A percentile compares a stretch with the other conserved stretches of the same genome.
These are phyloP conservation scores for Pachysolen tannophilus DNA, from an alignment of 805 yeast species.

Conservation along the genomic window DNA sequence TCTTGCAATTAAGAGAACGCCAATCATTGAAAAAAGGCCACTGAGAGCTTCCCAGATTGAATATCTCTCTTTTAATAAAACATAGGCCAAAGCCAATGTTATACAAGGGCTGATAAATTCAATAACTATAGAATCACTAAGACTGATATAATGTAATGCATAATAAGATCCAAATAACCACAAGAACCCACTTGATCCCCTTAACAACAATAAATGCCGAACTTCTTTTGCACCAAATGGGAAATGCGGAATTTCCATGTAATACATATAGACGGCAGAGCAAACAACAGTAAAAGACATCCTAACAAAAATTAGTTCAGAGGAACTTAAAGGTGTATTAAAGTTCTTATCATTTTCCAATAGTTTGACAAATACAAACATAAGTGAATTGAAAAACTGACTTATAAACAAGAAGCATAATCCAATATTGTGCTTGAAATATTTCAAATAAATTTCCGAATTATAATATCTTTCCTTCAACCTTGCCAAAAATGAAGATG, in stretches of 20 bases:
- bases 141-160: constrained; percentile 34
- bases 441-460: too few relatives aligned
- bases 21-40: constrained; percentile 28
- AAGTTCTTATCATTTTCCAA: constrained; percentile 31
- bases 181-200: constrained; percentile 31
- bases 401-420: not conserved
- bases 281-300: constrained; percentile 33
- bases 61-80: constrained; percentile 30
- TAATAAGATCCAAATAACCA: constrained; percentile 37
- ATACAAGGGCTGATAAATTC: constrained; percentile 36
- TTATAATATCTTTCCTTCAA: too few relatives aligned
- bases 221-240: constrained; percentile 32
- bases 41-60: constrained; percentile 31
- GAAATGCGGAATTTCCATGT: constrained; percentile 27
- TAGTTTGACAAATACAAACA: constrained; percentile 36
- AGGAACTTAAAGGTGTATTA: constrained; percentile 29
- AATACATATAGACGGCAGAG: constrained; percentile 26
- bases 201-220: constrained; percentile 22
- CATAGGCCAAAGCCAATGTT: constrained; percentile 34
- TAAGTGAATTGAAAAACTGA: constrained; percentile 35
- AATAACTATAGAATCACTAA: constrained; percentile 37
- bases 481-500: not conserved
- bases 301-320: constrained; percentile 33
- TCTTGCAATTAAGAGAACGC: constrained; percentile 36
- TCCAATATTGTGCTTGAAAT: not conserved